phyloP scores from a whole-genome alignment of 805 yeast genomes.

The Torulaspora maleeae region DNA sequence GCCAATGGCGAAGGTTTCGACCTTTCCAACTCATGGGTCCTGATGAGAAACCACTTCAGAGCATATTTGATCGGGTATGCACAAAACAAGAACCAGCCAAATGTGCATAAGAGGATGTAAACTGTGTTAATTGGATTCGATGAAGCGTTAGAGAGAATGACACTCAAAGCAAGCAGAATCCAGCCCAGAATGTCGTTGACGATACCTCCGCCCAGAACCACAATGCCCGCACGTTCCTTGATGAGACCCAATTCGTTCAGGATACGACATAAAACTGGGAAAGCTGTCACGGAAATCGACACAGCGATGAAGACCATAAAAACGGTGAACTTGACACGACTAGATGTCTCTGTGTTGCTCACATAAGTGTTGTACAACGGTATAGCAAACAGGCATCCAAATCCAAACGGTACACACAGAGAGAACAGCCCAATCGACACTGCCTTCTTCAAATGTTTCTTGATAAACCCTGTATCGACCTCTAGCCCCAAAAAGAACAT shows the following conservation, averaged over 20 bases:
- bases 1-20: conserved; percentile 61
- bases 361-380: conserved; percentile 61
- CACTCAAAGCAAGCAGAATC: conserved; percentile 70
- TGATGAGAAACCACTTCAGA: conserved; percentile 43
- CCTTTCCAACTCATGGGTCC: conserved; percentile 51
- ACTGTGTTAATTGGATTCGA: conserved; percentile 59
- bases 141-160: conserved; percentile 70
- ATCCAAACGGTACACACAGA: conserved; percentile 74
- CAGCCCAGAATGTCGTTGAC: conserved; percentile 77
- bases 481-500: conserved; percentile 76
- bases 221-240: conserved; percentile 65
- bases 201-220: conserved; percentile 80
- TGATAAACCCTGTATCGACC: conserved; percentile 64
- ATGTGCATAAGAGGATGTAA: conserved; percentile 59
- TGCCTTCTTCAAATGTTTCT: conserved; percentile 56
- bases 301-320: conserved; percentile 78
- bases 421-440: conserved; percentile 63
- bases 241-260: conserved; percentile 66
- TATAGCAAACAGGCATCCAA: conserved; percentile 66
- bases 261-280: conserved; percentile 78
- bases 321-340: conserved; percentile 56
- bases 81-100: conserved; percentile 65
- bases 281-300: conserved; percentile 80
- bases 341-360: conserved; percentile 29
- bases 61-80: conserved; percentile 51